phyloP scores from a whole-genome alignment of 2,329 filamentous ascomycete genomes.

The Colletotrichum nymphaeae region DNA sequence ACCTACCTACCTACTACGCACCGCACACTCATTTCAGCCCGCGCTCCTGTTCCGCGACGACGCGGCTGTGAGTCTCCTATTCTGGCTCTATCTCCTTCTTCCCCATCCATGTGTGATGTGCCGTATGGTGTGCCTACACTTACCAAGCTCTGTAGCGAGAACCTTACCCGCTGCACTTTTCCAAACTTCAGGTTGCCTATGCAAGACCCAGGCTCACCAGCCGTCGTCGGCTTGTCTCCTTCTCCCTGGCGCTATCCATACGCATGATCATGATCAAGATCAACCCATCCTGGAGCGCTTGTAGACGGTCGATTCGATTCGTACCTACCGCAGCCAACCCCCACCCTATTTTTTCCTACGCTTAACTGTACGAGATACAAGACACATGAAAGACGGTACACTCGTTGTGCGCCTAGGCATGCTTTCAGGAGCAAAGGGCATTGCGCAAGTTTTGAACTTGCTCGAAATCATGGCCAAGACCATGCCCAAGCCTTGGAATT shows the following conservation, averaged over 20 bases:
- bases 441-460: background rate
- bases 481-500: constrained; percentile 16
- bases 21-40: constrained; percentile 7
- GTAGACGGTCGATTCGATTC: constrained; percentile 11
- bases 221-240: constrained; percentile 6
- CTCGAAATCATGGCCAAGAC: constrained; percentile 16
- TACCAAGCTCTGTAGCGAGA: constrained; percentile 5
- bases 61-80: constrained; percentile 29
- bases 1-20: background rate
- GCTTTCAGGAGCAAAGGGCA: constrained; percentile 2
- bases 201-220: constrained; percentile 22
- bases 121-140: constrained; percentile 2
- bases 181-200: constrained; percentile 30
- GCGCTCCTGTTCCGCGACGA: constrained; percentile 29
- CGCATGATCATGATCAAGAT: constrained; percentile 25
- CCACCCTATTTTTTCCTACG: background rate
- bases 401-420: background rate
- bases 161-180: constrained; percentile 18
- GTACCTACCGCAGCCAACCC: too few relatives aligned
- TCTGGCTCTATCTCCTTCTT: constrained; percentile 29
- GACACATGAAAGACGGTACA: background rate
- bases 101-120: background rate
- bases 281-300: constrained; percentile 8
- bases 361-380: background rate
- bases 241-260: constrained; percentile 1